These are phyloP conservation scores for Rhododendron williamsianum DNA, from an alignment of 148 eudicot species.

Conservation along the genomic window DNA sequence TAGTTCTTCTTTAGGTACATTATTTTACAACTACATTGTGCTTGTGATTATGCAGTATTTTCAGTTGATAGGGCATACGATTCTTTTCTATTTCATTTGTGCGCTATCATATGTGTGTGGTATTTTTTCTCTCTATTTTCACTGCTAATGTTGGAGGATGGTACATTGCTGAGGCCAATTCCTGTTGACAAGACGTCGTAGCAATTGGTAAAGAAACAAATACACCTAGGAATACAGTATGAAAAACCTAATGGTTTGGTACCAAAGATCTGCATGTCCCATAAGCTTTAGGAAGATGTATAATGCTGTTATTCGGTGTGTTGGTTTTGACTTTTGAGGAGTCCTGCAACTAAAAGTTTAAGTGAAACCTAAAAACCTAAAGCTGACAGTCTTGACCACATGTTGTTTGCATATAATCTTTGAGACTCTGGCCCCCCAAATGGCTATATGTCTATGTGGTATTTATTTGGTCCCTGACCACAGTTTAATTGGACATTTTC, in stretches of 20 bases:
- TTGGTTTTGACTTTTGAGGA: neutral
- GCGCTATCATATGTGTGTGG: neutral
- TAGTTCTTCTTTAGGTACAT: conserved; percentile 26
- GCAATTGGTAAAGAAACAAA: neutral
- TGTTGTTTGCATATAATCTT: too few species aligned
- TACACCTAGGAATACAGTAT: too few species aligned
- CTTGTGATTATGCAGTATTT: neutral
- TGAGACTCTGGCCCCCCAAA: neutral
- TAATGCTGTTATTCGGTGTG: neutral
- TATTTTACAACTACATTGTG: neutral
- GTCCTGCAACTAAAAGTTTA: neutral
- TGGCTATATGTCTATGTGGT: neutral
- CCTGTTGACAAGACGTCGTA: neutral
- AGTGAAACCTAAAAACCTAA: neutral
- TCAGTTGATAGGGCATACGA: neutral
- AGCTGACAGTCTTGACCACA: neutral
- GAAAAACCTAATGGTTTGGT: neutral
- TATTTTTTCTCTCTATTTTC: neutral
- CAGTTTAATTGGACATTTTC: neutral
- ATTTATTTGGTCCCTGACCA: neutral
- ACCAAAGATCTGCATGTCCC: neutral
- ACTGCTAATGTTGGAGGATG: neutral
- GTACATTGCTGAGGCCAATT: neutral
- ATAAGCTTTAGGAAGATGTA: neutral
- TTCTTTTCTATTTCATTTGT: neutral